Percentiles rank a stretch among this genome's conserved stretches.
phyloP scores from a whole-genome alignment of 768 basidiomycete genomes.

The Hypholoma sublateritium region DNA sequence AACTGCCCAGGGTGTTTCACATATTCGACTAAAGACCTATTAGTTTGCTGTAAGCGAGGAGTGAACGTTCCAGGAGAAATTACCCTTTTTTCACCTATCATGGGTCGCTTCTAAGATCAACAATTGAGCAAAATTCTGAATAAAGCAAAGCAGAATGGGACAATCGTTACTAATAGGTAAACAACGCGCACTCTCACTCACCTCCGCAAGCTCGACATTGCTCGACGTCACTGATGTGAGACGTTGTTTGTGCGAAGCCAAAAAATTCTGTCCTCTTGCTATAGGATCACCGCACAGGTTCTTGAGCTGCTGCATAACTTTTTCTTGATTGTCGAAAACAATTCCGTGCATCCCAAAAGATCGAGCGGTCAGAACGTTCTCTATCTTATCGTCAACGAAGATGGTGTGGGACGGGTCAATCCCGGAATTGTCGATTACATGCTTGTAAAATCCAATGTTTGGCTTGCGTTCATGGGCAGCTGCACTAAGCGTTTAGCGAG shows the following conservation, averaged over 20 bases:
- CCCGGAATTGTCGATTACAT: slow-evolving; percentile 43
- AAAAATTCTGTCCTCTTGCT: slow-evolving; percentile 38
- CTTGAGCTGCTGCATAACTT: slow-evolving; percentile 44
- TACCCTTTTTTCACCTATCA: slow-evolving; percentile 33
- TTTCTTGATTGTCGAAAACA: slow-evolving; percentile 41
- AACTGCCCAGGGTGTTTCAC: slow-evolving; percentile 42
- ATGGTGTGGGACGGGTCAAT: slow-evolving; percentile 46
- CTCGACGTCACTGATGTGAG: slow-evolving; percentile 45
- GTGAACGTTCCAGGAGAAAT: background rate
- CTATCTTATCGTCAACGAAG: slow-evolving; percentile 61
- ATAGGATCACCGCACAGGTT: slow-evolving; percentile 49
- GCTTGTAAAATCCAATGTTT: slow-evolving; percentile 50
- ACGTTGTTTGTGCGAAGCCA: slow-evolving; percentile 37
- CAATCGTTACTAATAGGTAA: background rate
- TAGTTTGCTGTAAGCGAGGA: background rate
- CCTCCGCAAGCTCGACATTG: slow-evolving; percentile 26
- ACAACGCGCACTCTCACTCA: background rate
- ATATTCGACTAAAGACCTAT: slow-evolving; percentile 44
- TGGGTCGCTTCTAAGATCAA: slow-evolving; percentile 54
- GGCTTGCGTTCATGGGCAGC: slow-evolving; percentile 55
- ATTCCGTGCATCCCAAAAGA: slow-evolving; percentile 58
- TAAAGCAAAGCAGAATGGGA: slow-evolving; percentile 22
- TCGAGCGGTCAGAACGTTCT: slow-evolving; percentile 57
- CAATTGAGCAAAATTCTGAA: slow-evolving; percentile 60
- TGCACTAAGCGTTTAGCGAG: slow-evolving; percentile 15